Base-by-base conservation (phyloP, 805 yeast genomes). In the Hanseniaspora jakobsenii region DNA sequence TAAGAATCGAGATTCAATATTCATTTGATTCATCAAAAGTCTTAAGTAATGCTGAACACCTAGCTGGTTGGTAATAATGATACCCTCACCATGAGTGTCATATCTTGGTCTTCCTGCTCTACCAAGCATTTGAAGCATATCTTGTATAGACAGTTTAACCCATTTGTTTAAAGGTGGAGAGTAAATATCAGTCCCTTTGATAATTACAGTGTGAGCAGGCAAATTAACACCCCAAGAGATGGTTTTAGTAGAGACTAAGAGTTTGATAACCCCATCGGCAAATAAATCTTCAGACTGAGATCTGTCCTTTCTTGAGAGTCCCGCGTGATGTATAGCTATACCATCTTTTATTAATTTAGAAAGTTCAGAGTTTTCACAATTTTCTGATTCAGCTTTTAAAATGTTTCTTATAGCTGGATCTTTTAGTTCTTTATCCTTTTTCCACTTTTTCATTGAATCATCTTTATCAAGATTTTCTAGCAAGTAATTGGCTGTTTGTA, bases 91-190 rank as follows among this genome's bases (percentile, higher is more conserved):
- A 54, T 77, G 74, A 14, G 77, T 76, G 60, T 89, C 98, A 62
- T 81, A 91, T 43, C 95, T 70, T 0, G 98, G 98, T 61, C 98
- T 72, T 53, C 97, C 97, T 16, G 97, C 97, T 66, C 97, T 75
- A 29, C 97, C 97, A n/a, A 89, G 67, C 97, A 89, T 89, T 63
- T 89, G 98, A 8, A 89, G 61, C 30, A 89, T 80, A 62, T 91
- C 97, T 55, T 89, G 98, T 0, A 96, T 93, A 0, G 94, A 79
- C n/a, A 89, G 64, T 55, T 83, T 91, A 2, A 76, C 76, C 96
- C 97, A 89, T 6, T 73, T 64, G 44, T 96, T 94, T 50, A 73
- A 74, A 50, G 81, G 91, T 0, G 99, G 96, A 4, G 91, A 81
- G 55, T 93, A 91, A 0, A 86, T 78, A 55, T 84, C 94, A 0